Conservation (phyloP, 768 basidiomycete genomes). For the Suillus subaureus region DNA sequence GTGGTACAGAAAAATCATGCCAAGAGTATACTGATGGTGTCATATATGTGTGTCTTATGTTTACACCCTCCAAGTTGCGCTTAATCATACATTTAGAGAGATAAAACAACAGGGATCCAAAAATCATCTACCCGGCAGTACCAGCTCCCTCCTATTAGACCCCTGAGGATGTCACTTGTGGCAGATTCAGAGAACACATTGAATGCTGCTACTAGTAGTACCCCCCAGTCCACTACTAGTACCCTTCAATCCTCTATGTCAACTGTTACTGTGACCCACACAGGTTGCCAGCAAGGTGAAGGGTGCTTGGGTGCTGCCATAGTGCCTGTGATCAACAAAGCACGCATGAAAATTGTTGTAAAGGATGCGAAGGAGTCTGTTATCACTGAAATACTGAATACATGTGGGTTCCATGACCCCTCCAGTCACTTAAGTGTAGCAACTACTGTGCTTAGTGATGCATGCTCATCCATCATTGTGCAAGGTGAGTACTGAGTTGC, state of each 20-base stretch:
- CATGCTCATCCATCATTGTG: too few relatives aligned
- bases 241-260: neutral
- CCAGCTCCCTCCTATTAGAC: neutral
- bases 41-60: neutral
- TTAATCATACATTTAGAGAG: neutral
- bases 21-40: neutral
- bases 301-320: neutral
- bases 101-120: neutral
- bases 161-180: neutral
- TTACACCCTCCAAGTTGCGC: neutral
- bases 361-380: neutral
- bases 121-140: neutral
- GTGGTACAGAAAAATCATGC: neutral
- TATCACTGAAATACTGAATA: neutral
- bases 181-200: too few relatives aligned
- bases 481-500: too few relatives aligned
- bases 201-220: too few relatives aligned
- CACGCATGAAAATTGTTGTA: neutral
- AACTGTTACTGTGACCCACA: too few relatives aligned
- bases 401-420: too few relatives aligned
- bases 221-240: too few relatives aligned
- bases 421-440: too few relatives aligned
- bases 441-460: too few relatives aligned
- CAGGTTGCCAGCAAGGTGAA: too few relatives aligned
- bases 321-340: neutral